Conservation (phyloP, 2,329 filamentous ascomycete species). For the Xylariaceae sp. region DNA sequence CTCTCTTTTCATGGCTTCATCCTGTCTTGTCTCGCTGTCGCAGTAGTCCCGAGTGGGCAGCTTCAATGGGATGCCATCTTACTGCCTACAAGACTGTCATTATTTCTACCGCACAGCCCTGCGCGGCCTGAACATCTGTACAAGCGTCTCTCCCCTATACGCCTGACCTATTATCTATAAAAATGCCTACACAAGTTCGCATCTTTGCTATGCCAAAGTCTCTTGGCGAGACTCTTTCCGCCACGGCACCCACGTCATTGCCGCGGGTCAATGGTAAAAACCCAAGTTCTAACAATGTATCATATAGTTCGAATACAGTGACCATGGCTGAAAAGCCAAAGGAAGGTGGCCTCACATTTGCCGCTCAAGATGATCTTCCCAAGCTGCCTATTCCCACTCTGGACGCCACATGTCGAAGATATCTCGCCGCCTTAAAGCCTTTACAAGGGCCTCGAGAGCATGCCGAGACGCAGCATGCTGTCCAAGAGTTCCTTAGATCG, state of each 20-base stretch:
- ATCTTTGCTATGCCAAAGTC: constrained; percentile 70
- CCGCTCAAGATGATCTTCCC: constrained; percentile 80
- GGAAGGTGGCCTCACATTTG: constrained; percentile 78
- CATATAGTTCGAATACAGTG: constrained; percentile 29
- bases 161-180: constrained; percentile 52
- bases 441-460: constrained; percentile 79
- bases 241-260: constrained; percentile 34
- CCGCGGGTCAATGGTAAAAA: constrained; percentile 33
- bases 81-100: constrained; percentile 82
- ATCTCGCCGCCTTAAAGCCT: constrained; percentile 73
- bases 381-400: constrained; percentile 92
- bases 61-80: constrained; percentile 68
- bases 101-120: constrained; percentile 90
- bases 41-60: constrained; percentile 17
- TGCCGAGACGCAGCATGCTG: constrained; percentile 73
- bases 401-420: constrained; percentile 71
- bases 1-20: constrained; percentile 9
- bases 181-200: constrained; percentile 62
- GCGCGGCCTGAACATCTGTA: constrained; percentile 79
- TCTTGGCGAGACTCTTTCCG: constrained; percentile 64
- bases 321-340: constrained; percentile 44
- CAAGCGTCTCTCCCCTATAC: constrained; percentile 72
- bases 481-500: constrained; percentile 74
- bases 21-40: constrained; percentile 8
- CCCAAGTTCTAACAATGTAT: constrained; percentile 29